Evolutionary conservation across 371 early-diverging fungal genomes (phyloP), one percentile per base, ranked within the genome.

Genomic region (Fennellomyces sp.): DNA sequence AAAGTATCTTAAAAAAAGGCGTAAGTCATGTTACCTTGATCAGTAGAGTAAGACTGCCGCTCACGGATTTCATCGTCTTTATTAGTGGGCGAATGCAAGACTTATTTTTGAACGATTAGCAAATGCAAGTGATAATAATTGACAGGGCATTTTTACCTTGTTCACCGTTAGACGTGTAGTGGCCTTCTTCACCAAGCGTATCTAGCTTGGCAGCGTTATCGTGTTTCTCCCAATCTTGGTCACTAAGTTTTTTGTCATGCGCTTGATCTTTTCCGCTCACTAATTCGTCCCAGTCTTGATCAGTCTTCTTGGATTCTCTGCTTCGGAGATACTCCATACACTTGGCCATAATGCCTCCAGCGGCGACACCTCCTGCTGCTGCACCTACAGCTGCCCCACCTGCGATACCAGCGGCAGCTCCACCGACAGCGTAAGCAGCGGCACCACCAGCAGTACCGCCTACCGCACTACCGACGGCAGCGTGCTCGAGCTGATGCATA

Each of bases 311-410:
- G 21, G 45, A 33, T 33, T 33, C 21, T 31, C 33, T 19, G 15
- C 52, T 33, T 31, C 52, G 52, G n/a, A 52, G 23, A 21, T 52
- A 52, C 4, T 52, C 52, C 19, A 52, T 33, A 31, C 52, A 52
- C n/a, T 52, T 52, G 21, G 52, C 30, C 30, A 52, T 33, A 0
- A 52, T 52, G 11, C 52, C 52, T 19, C 52, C 52, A 33, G 33
- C 41, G 21, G 41, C 41, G 21, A 21, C 21, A 41, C 19, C 49
- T 26, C 8, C 52, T 29, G 88, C 45, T 31, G 42, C 45, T 19
- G 50, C 58, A 36, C 41, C 58, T 26, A 15, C 50, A 36, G 49
- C 38, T 25, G 36, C 39, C 3, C 19, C 52, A 28, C 23, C 41
- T 39, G 36, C 29, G 28, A 36, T 19, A 4, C 39, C 39, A 39